Evolutionary conservation across 306 rosid genomes (phyloP).

Genomic region (Albizia julibrissin): DNA sequence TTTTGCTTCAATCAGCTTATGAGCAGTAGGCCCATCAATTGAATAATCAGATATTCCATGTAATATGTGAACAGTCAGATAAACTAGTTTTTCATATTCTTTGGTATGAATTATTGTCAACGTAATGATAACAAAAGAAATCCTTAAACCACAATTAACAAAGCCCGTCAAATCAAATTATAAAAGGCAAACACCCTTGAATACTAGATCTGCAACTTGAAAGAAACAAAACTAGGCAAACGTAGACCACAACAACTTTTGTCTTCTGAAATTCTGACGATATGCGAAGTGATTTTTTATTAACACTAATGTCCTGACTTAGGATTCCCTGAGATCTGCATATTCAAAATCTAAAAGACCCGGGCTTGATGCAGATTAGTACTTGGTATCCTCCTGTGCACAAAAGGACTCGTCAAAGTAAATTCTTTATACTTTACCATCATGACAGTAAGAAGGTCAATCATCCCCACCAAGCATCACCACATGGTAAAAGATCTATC

Average conservation of each 20-base stretch:
- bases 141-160: conserved; percentile 1
- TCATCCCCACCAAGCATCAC: conserved; percentile 9
- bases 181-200: neutral
- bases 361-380: conserved; percentile 20
- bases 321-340: conserved; percentile 54
- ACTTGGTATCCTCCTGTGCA: conserved; percentile 19
- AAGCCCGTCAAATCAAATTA: conserved; percentile 11
- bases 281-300: neutral
- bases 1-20: conserved; percentile 13
- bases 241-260: conserved; percentile 19
- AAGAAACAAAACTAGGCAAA: conserved; percentile 13
- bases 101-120: conserved; percentile 16
- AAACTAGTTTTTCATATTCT: neutral
- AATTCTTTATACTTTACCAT: conserved; percentile 34
- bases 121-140: conserved; percentile 23
- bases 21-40: conserved; percentile 26
- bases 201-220: neutral
- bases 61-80: neutral
- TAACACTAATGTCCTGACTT: conserved; percentile 5
- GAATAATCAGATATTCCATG: conserved; percentile 17
- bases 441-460: conserved; percentile 27
- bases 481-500: neutral
- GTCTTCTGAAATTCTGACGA: conserved; percentile 1
- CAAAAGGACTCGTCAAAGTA: conserved; percentile 39
- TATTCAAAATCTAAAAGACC: conserved; percentile 30